A percentile compares a stretch with the other conserved stretches of the same genome.
phyloP scores from a whole-genome alignment of 2,329 filamentous ascomycete genomes.

The Aspergillus brunneoviolaceus region DNA sequence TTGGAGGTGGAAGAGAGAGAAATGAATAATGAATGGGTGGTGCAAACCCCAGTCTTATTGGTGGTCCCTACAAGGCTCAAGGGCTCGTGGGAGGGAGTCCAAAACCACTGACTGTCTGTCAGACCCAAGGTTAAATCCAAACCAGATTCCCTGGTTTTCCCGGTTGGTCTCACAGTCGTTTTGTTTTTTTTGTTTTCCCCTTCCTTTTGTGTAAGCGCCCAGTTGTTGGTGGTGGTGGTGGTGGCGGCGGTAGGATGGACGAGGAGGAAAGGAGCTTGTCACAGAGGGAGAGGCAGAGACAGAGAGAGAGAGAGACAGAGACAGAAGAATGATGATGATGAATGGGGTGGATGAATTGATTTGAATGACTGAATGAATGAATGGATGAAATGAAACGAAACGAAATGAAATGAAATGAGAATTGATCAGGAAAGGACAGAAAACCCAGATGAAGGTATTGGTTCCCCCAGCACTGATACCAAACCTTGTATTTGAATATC shows the following conservation, averaged over 20 bases:
- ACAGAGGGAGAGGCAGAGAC: conserved; percentile 1
- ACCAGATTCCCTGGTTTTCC: conserved; percentile 11
- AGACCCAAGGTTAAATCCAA: conserved; percentile 15
- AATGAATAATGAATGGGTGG: conserved; percentile 13
- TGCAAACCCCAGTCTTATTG: conserved; percentile 23
- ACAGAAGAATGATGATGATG: conserved; percentile 1
- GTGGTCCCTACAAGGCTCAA: conserved; percentile 1
- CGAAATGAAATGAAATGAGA: conserved; percentile 8
- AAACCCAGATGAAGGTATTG: conserved; percentile 11
- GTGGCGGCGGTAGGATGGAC: background rate
- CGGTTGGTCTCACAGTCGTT: conserved; percentile 5
- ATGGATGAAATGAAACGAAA: conserved; percentile 14
- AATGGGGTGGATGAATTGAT: background rate
- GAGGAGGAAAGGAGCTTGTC: background rate
- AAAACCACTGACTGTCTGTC: conserved; percentile 8
- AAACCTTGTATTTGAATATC: conserved; percentile 23
- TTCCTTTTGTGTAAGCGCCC: conserved; percentile 5
- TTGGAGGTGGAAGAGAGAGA: background rate
- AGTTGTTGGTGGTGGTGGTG: background rate
- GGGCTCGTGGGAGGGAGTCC: conserved; percentile 12
- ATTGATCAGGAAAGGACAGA: conserved; percentile 10
- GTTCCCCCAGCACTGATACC: conserved; percentile 18
- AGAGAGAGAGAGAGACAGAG: background rate
- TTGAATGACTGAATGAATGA: conserved; percentile 2
- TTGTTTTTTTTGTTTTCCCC: background rate